Evolutionary conservation across 768 basidiomycete species (phyloP).

Genomic region (Tylopilus subfusipes): DNA sequence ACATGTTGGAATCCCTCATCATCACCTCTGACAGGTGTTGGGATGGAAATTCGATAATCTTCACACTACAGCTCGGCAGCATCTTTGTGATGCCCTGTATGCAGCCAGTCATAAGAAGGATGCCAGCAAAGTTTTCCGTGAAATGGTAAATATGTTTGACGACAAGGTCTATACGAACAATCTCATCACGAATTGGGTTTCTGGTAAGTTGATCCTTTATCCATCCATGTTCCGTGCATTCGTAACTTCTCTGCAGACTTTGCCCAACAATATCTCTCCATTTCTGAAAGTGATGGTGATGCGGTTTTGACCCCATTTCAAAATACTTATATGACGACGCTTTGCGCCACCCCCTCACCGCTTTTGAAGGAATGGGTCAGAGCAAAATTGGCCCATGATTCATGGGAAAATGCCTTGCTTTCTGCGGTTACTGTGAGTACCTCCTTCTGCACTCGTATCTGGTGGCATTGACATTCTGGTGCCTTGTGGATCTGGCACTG

Average conservation of each 20-base stretch:
- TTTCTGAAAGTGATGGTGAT: not conserved
- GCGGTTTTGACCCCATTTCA: too few species aligned
- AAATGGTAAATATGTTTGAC: not conserved
- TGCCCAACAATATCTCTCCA: not conserved
- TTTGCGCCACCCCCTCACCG: not conserved
- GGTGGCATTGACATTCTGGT: not conserved
- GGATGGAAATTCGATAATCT: not conserved
- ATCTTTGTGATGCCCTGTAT: not conserved
- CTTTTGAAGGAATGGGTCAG: not conserved
- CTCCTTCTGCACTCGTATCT: not conserved
- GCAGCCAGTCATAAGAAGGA: not conserved
- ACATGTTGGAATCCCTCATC: too few species aligned
- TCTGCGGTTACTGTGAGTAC: not conserved
- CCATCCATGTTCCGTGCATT: not conserved
- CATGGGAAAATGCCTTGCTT: not conserved
- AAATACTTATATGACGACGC: too few species aligned
- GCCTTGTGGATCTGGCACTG: too few species aligned
- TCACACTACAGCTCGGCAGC: not conserved
- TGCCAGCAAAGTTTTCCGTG: not conserved
- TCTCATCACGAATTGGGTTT: not conserved
- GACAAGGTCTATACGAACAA: not conserved
- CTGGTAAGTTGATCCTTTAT: not conserved
- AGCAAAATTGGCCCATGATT: not conserved
- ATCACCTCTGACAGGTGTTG: not conserved
- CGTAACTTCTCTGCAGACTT: not conserved